Percentiles rank a stretch among this genome's conserved stretches.
Evolutionary conservation across 129 eudicot species (phyloP).

Genomic region (carrot (Daucus carota)): DH1_v3.0 NC_030386.2:31999501-32000000

Average conservation of each 20-base stretch:
- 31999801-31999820: conserved; percentile 76
- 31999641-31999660: conserved; percentile 28
- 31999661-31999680: conserved; percentile 68
- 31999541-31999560: neutral
- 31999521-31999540: conserved; percentile 26
- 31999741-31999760: conserved; percentile 83
- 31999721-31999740: conserved; percentile 91
- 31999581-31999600: conserved; percentile 28
- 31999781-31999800: conserved; percentile 96
- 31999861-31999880: neutral
- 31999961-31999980: conserved; percentile 99
- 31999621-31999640: conserved; percentile 26
- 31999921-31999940: conserved; percentile 99
- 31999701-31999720: conserved; percentile 76
- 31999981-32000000: neutral
- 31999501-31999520: conserved; percentile 12
- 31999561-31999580: conserved; percentile 20
- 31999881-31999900: neutral
- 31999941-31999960: conserved; percentile 93
- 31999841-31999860: conserved; percentile 38
- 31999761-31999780: conserved; percentile 80
- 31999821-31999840: conserved; percentile 75
- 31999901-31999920: conserved; percentile 15
- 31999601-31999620: conserved; percentile 15
- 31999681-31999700: conserved; percentile 85